phyloP scores from a whole-genome alignment of 225 moss, liverwort and hornwort species.

The Neckera pumila region DNA sequence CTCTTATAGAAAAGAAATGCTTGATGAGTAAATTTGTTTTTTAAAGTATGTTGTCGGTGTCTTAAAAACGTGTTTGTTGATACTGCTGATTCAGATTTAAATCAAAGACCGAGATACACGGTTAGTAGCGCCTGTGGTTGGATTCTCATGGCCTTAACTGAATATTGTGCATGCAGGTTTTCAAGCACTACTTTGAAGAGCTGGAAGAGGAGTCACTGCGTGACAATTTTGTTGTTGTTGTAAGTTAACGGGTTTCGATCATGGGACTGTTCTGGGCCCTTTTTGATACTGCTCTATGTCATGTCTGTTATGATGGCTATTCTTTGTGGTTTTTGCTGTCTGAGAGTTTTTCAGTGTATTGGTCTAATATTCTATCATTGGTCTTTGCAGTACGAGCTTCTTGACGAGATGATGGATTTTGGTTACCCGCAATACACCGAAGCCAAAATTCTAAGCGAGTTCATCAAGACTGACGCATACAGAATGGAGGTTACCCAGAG shows the following conservation, averaged over 20 bases:
- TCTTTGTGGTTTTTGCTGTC: neutral
- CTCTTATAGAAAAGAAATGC: neutral
- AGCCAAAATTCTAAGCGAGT: slow-evolving; percentile 94
- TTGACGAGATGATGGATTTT: slow-evolving; percentile 99
- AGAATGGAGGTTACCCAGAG: slow-evolving; percentile 93
- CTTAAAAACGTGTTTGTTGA: neutral
- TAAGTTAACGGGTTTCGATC: slow-evolving; percentile 27
- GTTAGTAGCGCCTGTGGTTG: neutral
- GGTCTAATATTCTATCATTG: neutral
- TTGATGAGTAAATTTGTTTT: neutral
- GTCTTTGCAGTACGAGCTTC: slow-evolving; percentile 80
- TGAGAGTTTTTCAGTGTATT: neutral
- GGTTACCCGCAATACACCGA: slow-evolving; percentile 98
- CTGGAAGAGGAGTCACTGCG: slow-evolving; percentile 97
- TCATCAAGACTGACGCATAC: slow-evolving; percentile 97
- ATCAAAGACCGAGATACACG: neutral
- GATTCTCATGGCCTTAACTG: neutral
- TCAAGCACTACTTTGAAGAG: slow-evolving; percentile 98
- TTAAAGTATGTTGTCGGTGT: neutral
- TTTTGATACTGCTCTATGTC: neutral
- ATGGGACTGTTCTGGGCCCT: neutral
- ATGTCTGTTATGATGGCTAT: neutral
- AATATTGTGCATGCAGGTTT: slow-evolving; percentile 47
- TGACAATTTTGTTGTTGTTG: slow-evolving; percentile 99
- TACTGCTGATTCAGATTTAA: neutral